Percentiles rank a stretch among this genome's conserved stretches.
These are phyloP conservation scores for Osmanthus fragrans DNA, from an alignment of 257 asterid genomes.

Conservation along the genomic window DNA sequence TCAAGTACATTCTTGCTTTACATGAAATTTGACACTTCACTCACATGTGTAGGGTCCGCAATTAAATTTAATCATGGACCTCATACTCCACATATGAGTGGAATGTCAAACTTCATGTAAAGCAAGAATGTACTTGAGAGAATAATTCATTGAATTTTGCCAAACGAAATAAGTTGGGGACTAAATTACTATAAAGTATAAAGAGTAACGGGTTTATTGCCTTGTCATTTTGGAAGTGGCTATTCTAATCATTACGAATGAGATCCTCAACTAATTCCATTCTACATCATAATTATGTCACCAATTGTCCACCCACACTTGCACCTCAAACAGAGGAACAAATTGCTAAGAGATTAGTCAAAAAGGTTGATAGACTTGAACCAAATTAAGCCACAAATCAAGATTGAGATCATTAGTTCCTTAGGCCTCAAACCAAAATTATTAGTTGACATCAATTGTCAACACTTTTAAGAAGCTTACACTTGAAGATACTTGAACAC, in stretches of 20 bases:
- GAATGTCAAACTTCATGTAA: too few relatives aligned
- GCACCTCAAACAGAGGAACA: background rate
- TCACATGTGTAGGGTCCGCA: too few relatives aligned
- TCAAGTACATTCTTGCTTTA: too few relatives aligned
- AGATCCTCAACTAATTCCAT: background rate
- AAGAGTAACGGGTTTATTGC: background rate
- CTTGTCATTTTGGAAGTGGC: background rate
- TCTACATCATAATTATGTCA: constrained; percentile 1
- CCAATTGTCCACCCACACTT: background rate
- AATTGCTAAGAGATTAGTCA: background rate
- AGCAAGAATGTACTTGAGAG: too few relatives aligned
- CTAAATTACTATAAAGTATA: too few relatives aligned
- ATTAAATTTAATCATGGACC: too few relatives aligned
- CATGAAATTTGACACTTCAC: too few relatives aligned
- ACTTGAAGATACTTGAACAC: background rate
- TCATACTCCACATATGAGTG: too few relatives aligned
- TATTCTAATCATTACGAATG: background rate
- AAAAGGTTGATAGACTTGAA: background rate
- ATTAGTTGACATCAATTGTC: background rate
- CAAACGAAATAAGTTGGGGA: too few relatives aligned
- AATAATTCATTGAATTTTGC: too few relatives aligned
- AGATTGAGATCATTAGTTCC: background rate
- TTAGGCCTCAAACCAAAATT: background rate
- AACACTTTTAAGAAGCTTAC: background rate
- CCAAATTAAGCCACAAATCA: constrained; percentile 1